Percentiles rank a stretch among this genome's conserved stretches.
These are phyloP conservation scores for Mycena venus DNA, from an alignment of 768 basidiomycete species.

Conservation along the genomic window DNA sequence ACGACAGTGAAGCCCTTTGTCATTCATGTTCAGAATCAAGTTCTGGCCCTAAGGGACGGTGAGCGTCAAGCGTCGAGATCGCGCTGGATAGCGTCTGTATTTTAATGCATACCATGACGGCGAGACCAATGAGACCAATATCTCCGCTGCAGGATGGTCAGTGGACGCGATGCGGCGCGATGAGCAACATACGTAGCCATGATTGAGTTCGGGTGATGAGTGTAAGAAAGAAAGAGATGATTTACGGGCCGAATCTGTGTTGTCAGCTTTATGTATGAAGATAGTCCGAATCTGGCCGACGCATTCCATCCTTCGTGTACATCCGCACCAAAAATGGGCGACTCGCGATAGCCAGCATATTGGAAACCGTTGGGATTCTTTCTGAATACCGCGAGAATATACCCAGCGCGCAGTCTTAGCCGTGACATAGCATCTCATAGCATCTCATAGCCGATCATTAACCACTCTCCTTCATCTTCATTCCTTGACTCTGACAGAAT, in stretches of 20 bases:
- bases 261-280: constrained; percentile 4
- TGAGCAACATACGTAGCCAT: constrained; percentile 64
- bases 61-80: constrained; percentile 31
- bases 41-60: constrained; percentile 84
- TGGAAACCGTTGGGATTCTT: too few species aligned
- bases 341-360: not conserved
- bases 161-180: constrained; percentile 30
- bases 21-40: constrained; percentile 98
- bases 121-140: constrained; percentile 98
- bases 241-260: constrained; percentile 31
- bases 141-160: constrained; percentile 76
- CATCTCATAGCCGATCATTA: not conserved
- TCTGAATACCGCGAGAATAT: too few species aligned
- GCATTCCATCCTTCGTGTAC: too few species aligned
- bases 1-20: constrained; percentile 99
- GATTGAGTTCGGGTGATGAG: constrained; percentile 56
- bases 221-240: constrained; percentile 44
- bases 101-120: constrained; percentile 87
- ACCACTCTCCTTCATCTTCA: not conserved
- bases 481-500: not conserved
- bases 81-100: constrained; percentile 33
- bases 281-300: not conserved
- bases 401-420: too few species aligned
- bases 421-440: not conserved
- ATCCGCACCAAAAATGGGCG: too few species aligned